phyloP scores from a whole-genome alignment of 192 early-diverging fungal species.

The Backusella parvicylindrica region DNA sequence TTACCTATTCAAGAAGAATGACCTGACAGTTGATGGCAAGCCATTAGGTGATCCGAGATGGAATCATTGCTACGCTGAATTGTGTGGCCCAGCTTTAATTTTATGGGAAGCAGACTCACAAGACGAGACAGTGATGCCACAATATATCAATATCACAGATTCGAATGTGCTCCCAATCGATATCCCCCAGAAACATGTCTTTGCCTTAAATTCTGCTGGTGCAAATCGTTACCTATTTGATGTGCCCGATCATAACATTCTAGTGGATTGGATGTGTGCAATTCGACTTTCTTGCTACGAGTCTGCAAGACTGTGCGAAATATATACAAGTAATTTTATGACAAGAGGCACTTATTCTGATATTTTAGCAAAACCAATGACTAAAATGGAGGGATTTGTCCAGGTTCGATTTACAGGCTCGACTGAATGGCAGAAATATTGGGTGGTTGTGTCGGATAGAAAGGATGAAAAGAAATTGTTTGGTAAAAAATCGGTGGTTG shows the following conservation, averaged over 20 bases:
- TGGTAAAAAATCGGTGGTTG: conserved; percentile 39
- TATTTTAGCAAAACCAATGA: conserved; percentile 40
- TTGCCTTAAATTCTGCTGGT: conserved; percentile 65
- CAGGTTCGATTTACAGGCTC: conserved; percentile 51
- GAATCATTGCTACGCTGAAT: conserved; percentile 72
- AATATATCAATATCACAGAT: conserved; percentile 78
- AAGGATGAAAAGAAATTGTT: conserved; percentile 44
- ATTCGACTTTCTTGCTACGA: conserved; percentile 76
- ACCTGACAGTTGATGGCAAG: conserved; percentile 56
- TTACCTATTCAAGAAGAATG: conserved; percentile 70
- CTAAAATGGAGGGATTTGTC: conserved; percentile 52
- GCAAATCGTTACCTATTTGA: conserved; percentile 67
- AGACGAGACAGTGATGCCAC: conserved; percentile 52
- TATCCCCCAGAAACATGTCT: conserved; percentile 51
- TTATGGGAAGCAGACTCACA: conserved; percentile 50
- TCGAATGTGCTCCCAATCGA: conserved; percentile 58
- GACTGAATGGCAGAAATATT: conserved; percentile 46
- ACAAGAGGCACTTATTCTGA: conserved; percentile 41
- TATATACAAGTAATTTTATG: conserved; percentile 62
- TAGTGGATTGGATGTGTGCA: conserved; percentile 60
- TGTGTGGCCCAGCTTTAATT: conserved; percentile 63
- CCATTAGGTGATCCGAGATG: conserved; percentile 59
- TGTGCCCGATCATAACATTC: conserved; percentile 46
- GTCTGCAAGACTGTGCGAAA: conserved; percentile 69
- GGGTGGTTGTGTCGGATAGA: conserved; percentile 51